Base-by-base conservation (phyloP, 345 rosid species). In the Passiflora organensis region DNA sequence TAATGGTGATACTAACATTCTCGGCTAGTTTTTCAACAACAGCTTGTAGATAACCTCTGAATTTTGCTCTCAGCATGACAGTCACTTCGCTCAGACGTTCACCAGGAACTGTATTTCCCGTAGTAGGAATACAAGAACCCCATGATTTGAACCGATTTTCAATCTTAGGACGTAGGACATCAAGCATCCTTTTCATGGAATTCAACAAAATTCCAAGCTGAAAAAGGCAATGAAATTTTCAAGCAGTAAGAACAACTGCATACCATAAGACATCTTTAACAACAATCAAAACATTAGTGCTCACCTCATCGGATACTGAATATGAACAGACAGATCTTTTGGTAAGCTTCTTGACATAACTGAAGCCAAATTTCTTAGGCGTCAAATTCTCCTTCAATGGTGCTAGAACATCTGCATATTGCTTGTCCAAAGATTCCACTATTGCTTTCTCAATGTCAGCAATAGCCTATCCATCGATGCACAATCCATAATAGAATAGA, bases 161-260 rank as follows among this genome's bases (percentile, higher is more conserved):
- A 67, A 89, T 77, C 62, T 74, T 87, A 18, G 99, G 95, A 13
- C 87, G 84, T 54, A 82, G 64, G 51, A 79, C 65, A 73, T 93
- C 99, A 53, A 93, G 82, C 97, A 93, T 89, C 71, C 99, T 82
- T 71, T 86, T 93, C 95, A 93, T 71, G 32, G 99, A 86, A 77
- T 93, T 93, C 65, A 89, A 67, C 55, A 93, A 63, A 75, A 89
- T 79, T 34, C 97, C 99, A 55, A 86, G 81, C 95, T 93, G 80
- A 68, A 70, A 48, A n/a, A n/a, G n/a, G 41, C 24, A 37, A 68
- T 24, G 42, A 41, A 14, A 51, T 62, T 37, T 32, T 43, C 28
- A 38, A 67, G 48, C 56, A 56, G 56, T 50, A 56, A 60, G 36
- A 56, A 6, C 64, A 22, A 74, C 23, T 13, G 13, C 10, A 39